phyloP scores from a whole-genome alignment of 768 basidiomycete genomes.

The Scleroderma citrinum region DNA sequence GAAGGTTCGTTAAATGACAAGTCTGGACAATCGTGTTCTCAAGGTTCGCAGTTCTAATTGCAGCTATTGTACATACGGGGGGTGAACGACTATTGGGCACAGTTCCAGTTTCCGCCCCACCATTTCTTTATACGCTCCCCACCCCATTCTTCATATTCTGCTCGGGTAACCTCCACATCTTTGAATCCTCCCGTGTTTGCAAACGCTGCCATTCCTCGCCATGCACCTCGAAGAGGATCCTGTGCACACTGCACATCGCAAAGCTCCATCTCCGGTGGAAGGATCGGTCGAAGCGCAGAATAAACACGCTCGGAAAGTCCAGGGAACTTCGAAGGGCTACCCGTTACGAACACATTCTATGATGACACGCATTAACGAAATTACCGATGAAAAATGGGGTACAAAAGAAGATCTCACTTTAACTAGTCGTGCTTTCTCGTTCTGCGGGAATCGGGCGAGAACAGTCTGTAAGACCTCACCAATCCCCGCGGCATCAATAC shows the following conservation, averaged over 20 bases:
- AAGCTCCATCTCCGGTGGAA: slow-evolving; percentile 78
- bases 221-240: slow-evolving; percentile 73
- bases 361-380: neutral
- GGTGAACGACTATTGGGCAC: slow-evolving; percentile 3
- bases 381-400: neutral
- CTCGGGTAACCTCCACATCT: slow-evolving; percentile 56
- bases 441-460: slow-evolving; percentile 61
- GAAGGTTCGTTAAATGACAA: too few relatives aligned
- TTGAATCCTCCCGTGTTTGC: slow-evolving; percentile 50
- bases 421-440: slow-evolving; percentile 67
- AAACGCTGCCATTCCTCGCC: slow-evolving; percentile 88
- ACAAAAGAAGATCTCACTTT: slow-evolving; percentile 43
- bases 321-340: slow-evolving; percentile 69
- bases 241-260: slow-evolving; percentile 48
- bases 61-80: too few relatives aligned
- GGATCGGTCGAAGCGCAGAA: slow-evolving; percentile 72
- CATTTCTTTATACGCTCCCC: slow-evolving; percentile 82
- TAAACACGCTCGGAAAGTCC: slow-evolving; percentile 64
- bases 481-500: slow-evolving; percentile 89
- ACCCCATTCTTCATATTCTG: slow-evolving; percentile 89
- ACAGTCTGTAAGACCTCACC: slow-evolving; percentile 89
- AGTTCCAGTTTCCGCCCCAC: slow-evolving; percentile 91
- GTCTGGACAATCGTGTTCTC: too few relatives aligned
- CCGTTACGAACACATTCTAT: slow-evolving; percentile 88
- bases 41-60: too few relatives aligned